phyloP scores from a whole-genome alignment of 345 rosid species.

The Pistacia vera region DNA sequence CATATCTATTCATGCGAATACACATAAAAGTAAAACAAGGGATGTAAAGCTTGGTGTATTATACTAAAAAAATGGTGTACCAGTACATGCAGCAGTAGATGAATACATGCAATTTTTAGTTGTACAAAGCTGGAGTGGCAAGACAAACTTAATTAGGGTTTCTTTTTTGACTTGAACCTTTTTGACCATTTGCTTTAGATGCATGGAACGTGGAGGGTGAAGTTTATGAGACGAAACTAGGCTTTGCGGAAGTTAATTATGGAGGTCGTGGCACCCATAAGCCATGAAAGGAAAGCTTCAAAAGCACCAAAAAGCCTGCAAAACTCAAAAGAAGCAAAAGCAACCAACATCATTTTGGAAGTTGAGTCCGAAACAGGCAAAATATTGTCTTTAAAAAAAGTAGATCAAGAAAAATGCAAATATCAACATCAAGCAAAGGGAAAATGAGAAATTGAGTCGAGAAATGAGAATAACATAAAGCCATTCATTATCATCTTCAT shows the following conservation, averaged over 20 bases:
- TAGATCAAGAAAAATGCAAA: not conserved
- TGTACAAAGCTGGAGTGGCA: not conserved
- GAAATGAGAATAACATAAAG: not conserved
- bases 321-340: not conserved
- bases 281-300: not conserved
- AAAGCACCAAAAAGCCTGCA: slow-evolving; percentile 31
- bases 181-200: slow-evolving; percentile 13
- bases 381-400: not conserved
- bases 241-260: slow-evolving; percentile 5
- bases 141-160: not conserved
- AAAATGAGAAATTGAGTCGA: not conserved
- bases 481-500: too few relatives aligned
- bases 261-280: not conserved
- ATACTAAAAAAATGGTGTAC: not conserved
- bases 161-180: slow-evolving; percentile 6
- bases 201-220: not conserved
- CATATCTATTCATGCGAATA: too few relatives aligned
- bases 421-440: not conserved
- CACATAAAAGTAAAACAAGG: not conserved
- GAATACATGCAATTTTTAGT: not conserved
- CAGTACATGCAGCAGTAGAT: not conserved
- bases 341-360: not conserved
- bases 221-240: slow-evolving; percentile 9
- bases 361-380: not conserved
- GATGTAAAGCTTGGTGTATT: not conserved